Evolutionary conservation across 108 stramenopile species (phyloP).

Genomic region (Skeletonema grethae): DNA sequence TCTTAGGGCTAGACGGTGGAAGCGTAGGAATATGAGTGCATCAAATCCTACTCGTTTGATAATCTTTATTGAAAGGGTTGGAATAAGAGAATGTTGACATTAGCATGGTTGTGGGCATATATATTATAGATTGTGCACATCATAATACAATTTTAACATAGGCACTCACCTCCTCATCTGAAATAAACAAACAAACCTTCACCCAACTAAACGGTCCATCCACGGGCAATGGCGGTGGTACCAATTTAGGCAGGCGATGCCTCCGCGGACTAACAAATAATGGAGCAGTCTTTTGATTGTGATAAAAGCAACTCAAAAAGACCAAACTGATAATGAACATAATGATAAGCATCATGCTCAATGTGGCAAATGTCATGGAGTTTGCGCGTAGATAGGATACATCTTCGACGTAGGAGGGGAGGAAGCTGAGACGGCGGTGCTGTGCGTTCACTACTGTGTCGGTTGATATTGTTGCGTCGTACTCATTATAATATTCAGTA

Average conservation of each 20-base stretch:
- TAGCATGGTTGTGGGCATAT: not conserved
- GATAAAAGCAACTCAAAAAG: conserved; percentile 85
- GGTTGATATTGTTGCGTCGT: not conserved
- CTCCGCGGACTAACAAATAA: conserved; percentile 81
- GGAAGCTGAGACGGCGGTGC: conserved; percentile 72
- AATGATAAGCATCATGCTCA: conserved; percentile 66
- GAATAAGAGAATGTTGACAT: not conserved
- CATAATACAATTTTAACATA: not conserved
- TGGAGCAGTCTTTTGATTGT: conserved; percentile 87
- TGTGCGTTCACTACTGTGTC: not conserved
- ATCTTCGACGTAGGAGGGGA: conserved; percentile 77
- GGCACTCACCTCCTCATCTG: conserved; percentile 72
- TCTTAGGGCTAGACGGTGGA: conserved; percentile 84
- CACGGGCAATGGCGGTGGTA: conserved; percentile 82
- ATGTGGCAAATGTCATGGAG: conserved; percentile 81
- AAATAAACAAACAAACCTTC: conserved; percentile 77
- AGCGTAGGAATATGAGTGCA: conserved; percentile 83
- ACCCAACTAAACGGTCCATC: conserved; percentile 81
- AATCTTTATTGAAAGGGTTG: conserved; percentile 35
- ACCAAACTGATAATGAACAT: conserved; percentile 66
- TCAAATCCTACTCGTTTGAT: conserved; percentile 90
- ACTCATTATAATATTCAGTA: no score
- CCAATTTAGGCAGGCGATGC: conserved; percentile 86
- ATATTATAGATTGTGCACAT: not conserved
- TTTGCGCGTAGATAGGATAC: conserved; percentile 54